Base-by-base conservation (phyloP, 1,284 basidiomycete species). In the Tylopilus sp. region DNA sequence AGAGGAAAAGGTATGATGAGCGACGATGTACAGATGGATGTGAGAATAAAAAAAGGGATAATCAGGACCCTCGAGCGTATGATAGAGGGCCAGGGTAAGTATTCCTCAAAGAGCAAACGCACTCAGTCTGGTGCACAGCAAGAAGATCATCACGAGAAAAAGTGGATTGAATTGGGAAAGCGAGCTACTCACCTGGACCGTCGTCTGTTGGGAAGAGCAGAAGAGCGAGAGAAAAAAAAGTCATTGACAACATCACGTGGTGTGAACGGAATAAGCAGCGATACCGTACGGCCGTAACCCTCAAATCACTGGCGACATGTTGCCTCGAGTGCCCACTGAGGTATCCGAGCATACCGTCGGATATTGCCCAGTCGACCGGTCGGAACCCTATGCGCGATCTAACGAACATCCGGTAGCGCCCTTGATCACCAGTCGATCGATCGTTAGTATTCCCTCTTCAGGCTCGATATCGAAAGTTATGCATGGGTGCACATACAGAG, bases 121-220 rank as follows among this genome's bases (percentile, higher is more conserved):
- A 77, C 76, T 77, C 76, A 51, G 77, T 73, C 76, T 78, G 78
- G 76, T 80, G 78, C 76, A 80, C 76, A 78, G 77, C 76, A 78
- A 77, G 6, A 60, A 63, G 8, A 65, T 80, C 77, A 80, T 78
- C 77, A 77, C 54, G 53, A 67, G 58, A 53, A 2, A 18, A 36
- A 8, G 36, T 36, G 36, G 36, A 36, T 36, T 36, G 32, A 57
- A 58, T 19, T 10, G 2, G 55, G 18, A 13, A 24, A 29, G 29
- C 29, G 29, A 29, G 29, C 44, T 13, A 19, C 73, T 57, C 58
- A 69, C 72, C 51, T 32, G 19, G 44, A 19, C 22, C 12, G 7
- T 36, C 12, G 44, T 36, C 36, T 29, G 29, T 29, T 29, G 29
- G 29, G 29, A 10, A 22, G 19, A 8, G 19, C 2, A 47, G 19